These are phyloP conservation scores for Wickerhamiella brachini DNA, from an alignment of 805 yeast species.

Conservation along the genomic window DNA sequence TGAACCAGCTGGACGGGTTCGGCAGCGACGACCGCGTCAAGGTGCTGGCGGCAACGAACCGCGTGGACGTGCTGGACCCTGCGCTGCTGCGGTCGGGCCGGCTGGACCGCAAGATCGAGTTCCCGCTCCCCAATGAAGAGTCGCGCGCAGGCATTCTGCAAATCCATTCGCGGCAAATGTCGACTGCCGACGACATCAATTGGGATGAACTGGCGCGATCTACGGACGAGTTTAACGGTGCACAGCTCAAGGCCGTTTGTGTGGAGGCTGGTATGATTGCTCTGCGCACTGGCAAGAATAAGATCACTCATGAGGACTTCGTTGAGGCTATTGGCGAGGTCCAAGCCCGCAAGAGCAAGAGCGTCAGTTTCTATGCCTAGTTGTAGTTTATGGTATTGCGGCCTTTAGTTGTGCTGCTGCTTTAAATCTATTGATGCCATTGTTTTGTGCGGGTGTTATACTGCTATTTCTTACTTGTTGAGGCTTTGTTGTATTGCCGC, in stretches of 20 bases:
- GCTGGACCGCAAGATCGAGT: constrained; percentile 93
- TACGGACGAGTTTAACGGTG: constrained; percentile 98
- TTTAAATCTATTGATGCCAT: too few relatives aligned
- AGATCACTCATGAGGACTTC: constrained; percentile 92
- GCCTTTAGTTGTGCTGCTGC: too few relatives aligned
- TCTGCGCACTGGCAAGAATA: constrained; percentile 79
- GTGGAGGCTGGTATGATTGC: constrained; percentile 99
- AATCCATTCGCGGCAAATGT: constrained; percentile 95
- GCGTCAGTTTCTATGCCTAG: constrained; percentile 89
- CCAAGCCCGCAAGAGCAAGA: constrained; percentile 90
- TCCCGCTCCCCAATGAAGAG: constrained; percentile 95
- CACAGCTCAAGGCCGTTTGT: constrained; percentile 95
- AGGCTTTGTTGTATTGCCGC: too few relatives aligned
- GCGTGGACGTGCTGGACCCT: constrained; percentile 98
- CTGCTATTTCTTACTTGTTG: too few relatives aligned
- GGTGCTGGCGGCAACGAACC: constrained; percentile 94
- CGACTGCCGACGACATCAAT: constrained; percentile 72
- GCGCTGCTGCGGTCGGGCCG: constrained; percentile 95
- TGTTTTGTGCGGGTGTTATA: too few relatives aligned
- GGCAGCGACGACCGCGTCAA: constrained; percentile 95
- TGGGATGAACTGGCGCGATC: constrained; percentile 98
- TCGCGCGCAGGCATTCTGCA: constrained; percentile 93
- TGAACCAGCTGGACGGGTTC: constrained; percentile 95
- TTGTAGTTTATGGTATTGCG: neutral
- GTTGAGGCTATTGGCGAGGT: constrained; percentile 98